Percentiles rank a stretch among this genome's conserved stretches.
These are phyloP conservation scores for Holtermannia corniformis DNA, from an alignment of 768 basidiomycete species.

Conservation along the genomic window DNA sequence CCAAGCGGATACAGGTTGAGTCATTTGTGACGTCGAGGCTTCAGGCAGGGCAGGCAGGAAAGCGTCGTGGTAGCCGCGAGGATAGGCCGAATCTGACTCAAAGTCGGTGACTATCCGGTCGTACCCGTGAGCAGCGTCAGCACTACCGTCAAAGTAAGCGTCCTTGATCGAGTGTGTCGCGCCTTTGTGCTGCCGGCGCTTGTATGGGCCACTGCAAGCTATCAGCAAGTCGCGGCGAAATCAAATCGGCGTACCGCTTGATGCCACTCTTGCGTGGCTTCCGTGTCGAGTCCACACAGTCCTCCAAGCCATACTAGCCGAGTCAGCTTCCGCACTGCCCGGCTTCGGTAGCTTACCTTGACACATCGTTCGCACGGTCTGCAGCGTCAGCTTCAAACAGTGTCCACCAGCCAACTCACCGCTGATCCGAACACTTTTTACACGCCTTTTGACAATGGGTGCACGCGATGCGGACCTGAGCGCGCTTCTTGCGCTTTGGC, in stretches of 20 bases:
- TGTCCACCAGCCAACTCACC: constrained; percentile 14
- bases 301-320: constrained; percentile 20
- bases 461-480: constrained; percentile 37
- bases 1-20: no score
- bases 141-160: not conserved
- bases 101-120: not conserved
- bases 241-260: constrained; percentile 26
- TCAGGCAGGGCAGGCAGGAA: not conserved
- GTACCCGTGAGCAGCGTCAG: not conserved
- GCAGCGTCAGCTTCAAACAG: not conserved
- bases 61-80: not conserved
- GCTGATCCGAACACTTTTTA: constrained; percentile 38
- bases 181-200: constrained; percentile 13
- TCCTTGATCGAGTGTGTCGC: not conserved
- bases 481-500: constrained; percentile 19
- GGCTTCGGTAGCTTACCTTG: no score
- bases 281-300: constrained; percentile 32
- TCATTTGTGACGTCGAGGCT: not conserved
- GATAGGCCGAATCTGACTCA: not conserved
- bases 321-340: not conserved
- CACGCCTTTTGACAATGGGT: constrained; percentile 40
- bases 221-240: not conserved
- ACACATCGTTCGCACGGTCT: constrained; percentile 38
- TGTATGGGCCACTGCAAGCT: constrained; percentile 24
- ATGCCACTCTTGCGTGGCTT: constrained; percentile 36